A percentile compares a stretch with the other conserved stretches of the same genome.
phyloP scores from a whole-genome alignment of 257 asterid genomes.

The Nicotiana attenuata region DNA sequence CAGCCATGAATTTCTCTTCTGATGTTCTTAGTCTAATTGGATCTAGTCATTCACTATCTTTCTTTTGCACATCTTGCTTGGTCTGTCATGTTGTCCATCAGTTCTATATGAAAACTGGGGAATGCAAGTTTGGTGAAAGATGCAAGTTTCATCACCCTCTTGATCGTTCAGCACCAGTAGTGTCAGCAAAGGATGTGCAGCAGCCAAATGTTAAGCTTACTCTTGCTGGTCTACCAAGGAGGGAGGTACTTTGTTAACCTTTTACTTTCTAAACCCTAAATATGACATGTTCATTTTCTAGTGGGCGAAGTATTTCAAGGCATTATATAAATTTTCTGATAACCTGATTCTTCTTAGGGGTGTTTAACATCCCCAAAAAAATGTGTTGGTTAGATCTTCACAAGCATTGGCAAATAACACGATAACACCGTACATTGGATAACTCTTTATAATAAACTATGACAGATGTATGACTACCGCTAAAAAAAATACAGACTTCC shows the following conservation, averaged over 20 bases:
- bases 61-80: neutral
- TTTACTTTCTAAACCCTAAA: neutral
- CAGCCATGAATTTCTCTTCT: neutral
- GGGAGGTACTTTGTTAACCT: constrained; percentile 63
- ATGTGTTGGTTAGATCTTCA: neutral
- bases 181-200: constrained; percentile 34
- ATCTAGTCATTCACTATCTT: neutral
- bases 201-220: constrained; percentile 65
- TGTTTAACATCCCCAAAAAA: neutral
- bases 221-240: constrained; percentile 91
- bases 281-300: neutral
- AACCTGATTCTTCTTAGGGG: neutral
- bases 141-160: constrained; percentile 93
- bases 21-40: neutral
- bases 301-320: neutral
- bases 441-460: neutral
- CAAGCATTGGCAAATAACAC: neutral
- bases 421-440: neutral
- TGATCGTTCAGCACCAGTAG: constrained; percentile 50
- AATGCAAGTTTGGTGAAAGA: constrained; percentile 72
- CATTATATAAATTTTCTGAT: neutral
- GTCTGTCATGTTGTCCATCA: constrained; percentile 21
- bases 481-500: neutral
- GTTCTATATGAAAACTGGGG: constrained; percentile 95
- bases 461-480: neutral